Base-by-base conservation (phyloP, 805 yeast species). In the Cyberlindnera saturnus region DNA sequence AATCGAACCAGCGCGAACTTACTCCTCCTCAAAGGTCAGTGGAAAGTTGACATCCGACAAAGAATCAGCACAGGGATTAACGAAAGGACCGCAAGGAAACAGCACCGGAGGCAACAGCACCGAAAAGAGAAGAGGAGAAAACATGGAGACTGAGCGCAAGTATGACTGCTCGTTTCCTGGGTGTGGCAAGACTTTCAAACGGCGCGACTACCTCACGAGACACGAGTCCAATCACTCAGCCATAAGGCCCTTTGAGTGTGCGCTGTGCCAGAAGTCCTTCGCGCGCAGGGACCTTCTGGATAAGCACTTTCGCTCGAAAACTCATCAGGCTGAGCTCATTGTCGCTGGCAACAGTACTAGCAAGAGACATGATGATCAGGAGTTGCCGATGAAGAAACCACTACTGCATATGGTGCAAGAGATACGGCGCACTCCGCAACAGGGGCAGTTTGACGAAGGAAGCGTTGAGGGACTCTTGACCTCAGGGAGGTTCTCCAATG, bases 171-270 rank as follows among this genome's bases (percentile, higher is more conserved):
- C 42, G 3, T 43, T 41, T 19, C 49, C 57, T 2, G 57, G 52
- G n/a, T 36, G 53, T 49, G 40, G 53, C 38, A 47, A 54, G 42
- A 53, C 59, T 7, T 62, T 62, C 17, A 65, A 65, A 38, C 50
- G 67, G 48, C 55, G 70, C 36, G 73, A 63, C 41, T 64, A 63
- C 42, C 47, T 64, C 4, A 42, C 49, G 16, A 38, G 69, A 32
- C 69, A 64, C 42, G 63, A 59, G 37, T 50, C 53, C 11, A 64
- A 62, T 41, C 69, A 64, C 45, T 47, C 53, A 3, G 32, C 40
- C 2, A 51, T 59, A 7, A 55, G 57, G 32, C 67, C 65, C 2
- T 63, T 49, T 36, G 34, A 44, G 2, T 64, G 69, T 38, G 35
- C 34, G 3, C 48, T 53, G 14, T 64, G 69, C 41, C 38, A 48